phyloP scores from a whole-genome alignment of 2,329 filamentous ascomycete genomes.

The Fusarium stilboides region DNA sequence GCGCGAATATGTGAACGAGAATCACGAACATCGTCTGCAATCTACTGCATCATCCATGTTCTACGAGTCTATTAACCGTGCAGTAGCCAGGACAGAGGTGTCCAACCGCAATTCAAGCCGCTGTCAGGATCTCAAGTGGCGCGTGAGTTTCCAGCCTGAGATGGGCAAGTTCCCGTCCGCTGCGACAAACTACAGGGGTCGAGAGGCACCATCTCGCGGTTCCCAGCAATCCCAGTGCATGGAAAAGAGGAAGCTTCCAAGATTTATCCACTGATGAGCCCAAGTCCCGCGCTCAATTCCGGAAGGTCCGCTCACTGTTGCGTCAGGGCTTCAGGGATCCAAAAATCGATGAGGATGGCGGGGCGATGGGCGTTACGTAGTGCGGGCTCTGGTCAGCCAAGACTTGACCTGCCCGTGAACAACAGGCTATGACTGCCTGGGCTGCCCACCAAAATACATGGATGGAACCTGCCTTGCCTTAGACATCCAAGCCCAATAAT shows the following conservation, averaged over 20 bases:
- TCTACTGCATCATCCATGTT: slow-evolving; percentile 11
- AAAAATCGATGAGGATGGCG: slow-evolving; percentile 35
- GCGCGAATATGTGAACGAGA: not conserved
- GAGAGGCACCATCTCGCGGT: slow-evolving; percentile 11
- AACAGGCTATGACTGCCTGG: slow-evolving; percentile 27
- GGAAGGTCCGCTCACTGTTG: slow-evolving; percentile 38
- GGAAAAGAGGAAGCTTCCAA: slow-evolving; percentile 5
- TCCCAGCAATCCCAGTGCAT: slow-evolving; percentile 7
- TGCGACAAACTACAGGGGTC: slow-evolving; percentile 33
- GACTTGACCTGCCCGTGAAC: slow-evolving; percentile 20
- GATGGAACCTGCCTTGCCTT: slow-evolving; percentile 13
- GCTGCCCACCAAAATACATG: slow-evolving; percentile 12
- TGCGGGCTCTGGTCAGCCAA: slow-evolving; percentile 32
- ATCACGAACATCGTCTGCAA: slow-evolving; percentile 11
- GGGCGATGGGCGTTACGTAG: slow-evolving; percentile 44
- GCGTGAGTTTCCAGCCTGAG: slow-evolving; percentile 22
- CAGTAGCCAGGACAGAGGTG: slow-evolving; percentile 37
- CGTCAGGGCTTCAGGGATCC: slow-evolving; percentile 39
- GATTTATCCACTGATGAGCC: slow-evolving; percentile 27
- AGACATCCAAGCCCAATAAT: slow-evolving; percentile 12
- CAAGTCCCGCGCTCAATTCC: slow-evolving; percentile 21
- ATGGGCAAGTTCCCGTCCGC: slow-evolving; percentile 25
- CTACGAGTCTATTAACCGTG: slow-evolving; percentile 31
- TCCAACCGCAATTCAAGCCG: slow-evolving; percentile 23
- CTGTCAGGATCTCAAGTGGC: slow-evolving; percentile 30